Percentiles rank a stretch among this genome's conserved stretches.
Conservation (phyloP, 2,329 filamentous ascomycete species). For the Hyphodiscus sp. region DNA sequence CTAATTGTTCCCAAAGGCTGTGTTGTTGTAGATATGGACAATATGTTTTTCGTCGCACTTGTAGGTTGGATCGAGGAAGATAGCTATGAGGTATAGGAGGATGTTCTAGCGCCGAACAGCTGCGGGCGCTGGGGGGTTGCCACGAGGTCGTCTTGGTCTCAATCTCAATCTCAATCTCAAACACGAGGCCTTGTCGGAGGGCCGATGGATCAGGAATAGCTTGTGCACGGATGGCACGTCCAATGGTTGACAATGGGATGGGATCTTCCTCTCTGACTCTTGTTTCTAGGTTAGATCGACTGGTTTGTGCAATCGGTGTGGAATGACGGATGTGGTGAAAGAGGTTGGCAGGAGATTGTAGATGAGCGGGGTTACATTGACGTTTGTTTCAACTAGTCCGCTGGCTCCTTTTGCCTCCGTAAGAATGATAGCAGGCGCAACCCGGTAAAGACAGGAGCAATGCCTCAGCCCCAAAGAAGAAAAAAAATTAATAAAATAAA, state of each 20-base stretch:
- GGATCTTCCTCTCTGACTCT: not conserved
- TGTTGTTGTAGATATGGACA: not conserved
- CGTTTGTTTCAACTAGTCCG: not conserved
- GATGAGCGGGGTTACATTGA: not conserved
- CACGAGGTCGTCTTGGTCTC: slow-evolving; percentile 13
- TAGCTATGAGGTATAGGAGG: not conserved
- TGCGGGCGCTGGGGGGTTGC: not conserved
- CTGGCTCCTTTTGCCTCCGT: not conserved
- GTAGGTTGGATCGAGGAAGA: not conserved
- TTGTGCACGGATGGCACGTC: not conserved
- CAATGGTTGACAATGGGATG: not conserved
- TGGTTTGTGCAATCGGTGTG: not conserved
- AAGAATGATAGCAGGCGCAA: not conserved
- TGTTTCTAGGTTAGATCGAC: not conserved
- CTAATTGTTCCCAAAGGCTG: not conserved
- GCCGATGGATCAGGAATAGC: not conserved
- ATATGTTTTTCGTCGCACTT: not conserved
- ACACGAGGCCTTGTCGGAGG: slow-evolving; percentile 15
- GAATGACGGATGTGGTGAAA: not conserved
- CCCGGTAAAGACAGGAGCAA: not conserved
- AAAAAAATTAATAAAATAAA: no score
- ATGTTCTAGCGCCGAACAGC: not conserved
- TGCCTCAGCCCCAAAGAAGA: no score
- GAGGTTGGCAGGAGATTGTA: not conserved
- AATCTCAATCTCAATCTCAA: slow-evolving; percentile 11